Conservation (phyloP, 495 filamentous ascomycete species). For the Aspergillus affinis region DNA sequence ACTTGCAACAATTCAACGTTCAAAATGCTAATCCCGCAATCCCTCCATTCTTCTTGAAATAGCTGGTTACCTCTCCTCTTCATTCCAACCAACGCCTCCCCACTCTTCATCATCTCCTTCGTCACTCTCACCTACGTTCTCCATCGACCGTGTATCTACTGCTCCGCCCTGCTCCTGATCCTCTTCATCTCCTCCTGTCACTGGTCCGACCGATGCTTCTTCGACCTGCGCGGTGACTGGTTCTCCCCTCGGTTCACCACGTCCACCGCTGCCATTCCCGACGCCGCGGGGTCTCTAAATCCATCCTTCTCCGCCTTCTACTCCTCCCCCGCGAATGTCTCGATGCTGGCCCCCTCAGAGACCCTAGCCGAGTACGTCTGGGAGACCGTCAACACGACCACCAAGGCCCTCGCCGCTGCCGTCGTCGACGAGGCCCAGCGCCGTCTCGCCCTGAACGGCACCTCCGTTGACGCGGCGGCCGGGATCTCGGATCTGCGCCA, state of each 20-base stretch:
- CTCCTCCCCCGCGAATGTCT: slow-evolving; percentile 22
- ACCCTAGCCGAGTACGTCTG: slow-evolving; percentile 53
- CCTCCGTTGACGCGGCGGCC: slow-evolving; percentile 3
- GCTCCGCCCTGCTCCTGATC: slow-evolving; percentile 82
- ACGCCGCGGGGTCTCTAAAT: slow-evolving; percentile 17
- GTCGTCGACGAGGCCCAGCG: slow-evolving; percentile 63
- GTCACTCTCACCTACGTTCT: slow-evolving; percentile 87
- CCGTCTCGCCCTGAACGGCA: slow-evolving; percentile 34
- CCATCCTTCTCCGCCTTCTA: slow-evolving; percentile 16
- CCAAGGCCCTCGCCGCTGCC: slow-evolving; percentile 62
- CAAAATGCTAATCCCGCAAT: slow-evolving; percentile 19
- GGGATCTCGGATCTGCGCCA: slow-evolving; percentile 15
- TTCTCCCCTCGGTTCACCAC: slow-evolving; percentile 63
- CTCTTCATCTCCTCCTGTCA: slow-evolving; percentile 87
- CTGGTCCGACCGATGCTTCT: slow-evolving; percentile 88
- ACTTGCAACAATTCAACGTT: background rate
- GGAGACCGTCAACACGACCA: slow-evolving; percentile 65
- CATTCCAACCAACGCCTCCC: slow-evolving; percentile 69
- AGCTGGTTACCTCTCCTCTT: slow-evolving; percentile 47
- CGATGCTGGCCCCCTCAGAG: slow-evolving; percentile 26
- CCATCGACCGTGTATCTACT: slow-evolving; percentile 88
- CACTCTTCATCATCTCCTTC: slow-evolving; percentile 86
- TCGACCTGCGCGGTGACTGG: slow-evolving; percentile 81
- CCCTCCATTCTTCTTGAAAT: background rate
- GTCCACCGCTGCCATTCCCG: slow-evolving; percentile 13